Percentiles rank a stretch among this genome's conserved stretches.
phyloP scores from a whole-genome alignment of 1,284 basidiomycete species.

The Fomitiporia mediterranea region DNA sequence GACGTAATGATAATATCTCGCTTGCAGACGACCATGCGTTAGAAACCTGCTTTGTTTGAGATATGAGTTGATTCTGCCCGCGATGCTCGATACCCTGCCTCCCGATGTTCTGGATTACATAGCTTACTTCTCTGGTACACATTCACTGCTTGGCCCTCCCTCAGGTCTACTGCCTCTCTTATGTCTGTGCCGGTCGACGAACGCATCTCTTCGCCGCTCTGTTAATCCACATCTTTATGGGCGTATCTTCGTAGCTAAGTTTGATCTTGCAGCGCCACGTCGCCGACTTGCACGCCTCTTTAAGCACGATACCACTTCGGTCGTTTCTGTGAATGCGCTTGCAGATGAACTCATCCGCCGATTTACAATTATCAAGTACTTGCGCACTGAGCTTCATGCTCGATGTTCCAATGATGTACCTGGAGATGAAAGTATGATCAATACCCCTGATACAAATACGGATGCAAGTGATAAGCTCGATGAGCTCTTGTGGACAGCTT shows the following conservation, averaged over 20 bases:
- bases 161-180: slow-evolving; percentile 34
- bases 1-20: too few relatives aligned
- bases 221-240: slow-evolving; percentile 42
- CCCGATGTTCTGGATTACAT: slow-evolving; percentile 40
- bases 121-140: slow-evolving; percentile 34
- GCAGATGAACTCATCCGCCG: slow-evolving; percentile 42
- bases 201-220: slow-evolving; percentile 31
- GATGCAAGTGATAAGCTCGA: slow-evolving; percentile 35
- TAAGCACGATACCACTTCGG: not conserved
- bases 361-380: slow-evolving; percentile 47
- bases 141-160: slow-evolving; percentile 31
- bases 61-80: not conserved
- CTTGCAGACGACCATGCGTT: too few relatives aligned
- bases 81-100: slow-evolving; percentile 29
- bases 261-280: slow-evolving; percentile 33
- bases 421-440: slow-evolving; percentile 14
- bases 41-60: too few relatives aligned
- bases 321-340: slow-evolving; percentile 27
- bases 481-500: slow-evolving; percentile 44
- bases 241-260: slow-evolving; percentile 39
- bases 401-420: slow-evolving; percentile 30
- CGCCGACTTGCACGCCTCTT: slow-evolving; percentile 28
- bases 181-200: slow-evolving; percentile 33
- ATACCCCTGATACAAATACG: slow-evolving; percentile 23
- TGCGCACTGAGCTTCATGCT: slow-evolving; percentile 33